Evolutionary conservation across 176 grass and related monocot genomes (phyloP), one percentile per base, ranked within the genome.

Genomic region (Eleusine indica): DNA sequence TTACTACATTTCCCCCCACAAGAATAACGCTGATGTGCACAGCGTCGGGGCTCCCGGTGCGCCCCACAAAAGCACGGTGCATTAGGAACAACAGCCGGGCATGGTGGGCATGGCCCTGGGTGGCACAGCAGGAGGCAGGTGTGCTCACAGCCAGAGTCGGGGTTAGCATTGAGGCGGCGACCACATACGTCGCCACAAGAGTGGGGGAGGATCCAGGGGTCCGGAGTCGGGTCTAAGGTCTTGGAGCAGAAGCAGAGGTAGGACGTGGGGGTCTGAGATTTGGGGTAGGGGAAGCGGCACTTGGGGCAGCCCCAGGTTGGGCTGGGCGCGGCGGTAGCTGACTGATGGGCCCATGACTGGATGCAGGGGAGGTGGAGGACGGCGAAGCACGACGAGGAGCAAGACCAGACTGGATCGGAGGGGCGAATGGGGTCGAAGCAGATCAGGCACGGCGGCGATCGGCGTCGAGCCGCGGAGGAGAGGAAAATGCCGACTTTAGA

Each of bases 141-240:
- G 68, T 98, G 96, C 51, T 88, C 89, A 62, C 96, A 98, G 2
- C 85, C 84, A 0, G 82, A 86, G 66, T 87, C 69, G 3, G 51
- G 67, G 47, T 87, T 88, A 15, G 52, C 69, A 61, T 86, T 66
- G 77, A 95, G 92, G 8, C 46, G 73, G 22, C 91, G 92, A 29
- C 80, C 85, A 15, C 96, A 98, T 48, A 95, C 84, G 3, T 91
- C 92, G 15, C 92, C 96, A 0, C 96, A 98, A 51, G 96, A 87
- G 80, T 98, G 96, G 2, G 96, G 96, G 11, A 98, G 90, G 87
- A 95, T 89, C 96, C 96, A 98, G 7, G 96, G 96, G 63, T 98
- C 96, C 0, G 86, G 68, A 3, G 87, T 72, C 0, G 96, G 96
- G 54, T 98, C 91, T 16, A 85, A 56, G 0, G 92, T 80, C 85